Percentiles rank a stretch among this genome's conserved stretches.
Conservation (phyloP, 108 stramenopile species). For the Mediolabrus comicus region DNA sequence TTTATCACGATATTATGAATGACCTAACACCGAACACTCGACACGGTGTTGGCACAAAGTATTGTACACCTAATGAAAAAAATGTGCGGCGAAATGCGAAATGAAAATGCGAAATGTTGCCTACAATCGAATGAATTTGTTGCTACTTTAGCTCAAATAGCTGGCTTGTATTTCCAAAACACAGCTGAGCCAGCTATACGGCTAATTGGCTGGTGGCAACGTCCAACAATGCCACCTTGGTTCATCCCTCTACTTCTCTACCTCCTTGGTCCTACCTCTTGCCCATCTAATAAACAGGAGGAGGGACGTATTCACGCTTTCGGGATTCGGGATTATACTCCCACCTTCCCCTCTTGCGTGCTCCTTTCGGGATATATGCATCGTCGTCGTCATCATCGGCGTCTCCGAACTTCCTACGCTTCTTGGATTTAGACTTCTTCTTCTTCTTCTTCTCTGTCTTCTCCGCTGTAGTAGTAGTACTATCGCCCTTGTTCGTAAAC, state of each 20-base stretch:
- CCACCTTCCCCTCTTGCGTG: conserved; percentile 6
- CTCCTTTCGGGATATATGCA: conserved; percentile 4
- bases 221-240: too few species aligned
- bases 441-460: not conserved
- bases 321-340: not conserved
- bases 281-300: not conserved
- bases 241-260: too few species aligned
- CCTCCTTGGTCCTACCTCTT: too few species aligned
- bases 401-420: not conserved
- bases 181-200: not conserved
- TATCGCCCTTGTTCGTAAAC: not conserved
- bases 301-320: conserved; percentile 5
- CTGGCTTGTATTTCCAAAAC: conserved; percentile 4
- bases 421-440: not conserved
- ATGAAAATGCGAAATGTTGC: too few species aligned
- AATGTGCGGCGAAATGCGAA: too few species aligned
- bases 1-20: not conserved
- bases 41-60: too few species aligned
- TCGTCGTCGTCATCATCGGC: not conserved
- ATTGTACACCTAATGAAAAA: too few species aligned
- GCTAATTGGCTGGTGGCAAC: not conserved
- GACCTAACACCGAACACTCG: too few species aligned
- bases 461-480: too few species aligned
- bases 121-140: too few species aligned
- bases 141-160: too few species aligned